Evolutionary conservation across 352 stramenopile species (phyloP).

Genomic region (Globisporangium carolinianum): DNA sequence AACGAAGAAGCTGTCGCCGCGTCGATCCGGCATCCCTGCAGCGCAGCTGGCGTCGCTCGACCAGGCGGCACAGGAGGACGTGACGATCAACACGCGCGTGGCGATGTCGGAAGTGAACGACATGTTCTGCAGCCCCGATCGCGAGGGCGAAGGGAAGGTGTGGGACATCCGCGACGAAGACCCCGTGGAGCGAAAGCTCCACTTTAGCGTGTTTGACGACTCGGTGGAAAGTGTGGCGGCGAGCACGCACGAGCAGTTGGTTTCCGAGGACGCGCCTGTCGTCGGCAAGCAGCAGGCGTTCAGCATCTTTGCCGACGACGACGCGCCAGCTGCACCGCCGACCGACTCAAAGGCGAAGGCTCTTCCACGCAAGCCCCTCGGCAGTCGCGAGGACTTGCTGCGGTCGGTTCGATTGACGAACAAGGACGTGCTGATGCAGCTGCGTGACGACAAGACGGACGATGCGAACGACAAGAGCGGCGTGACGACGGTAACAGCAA

Average conservation of each 20-base stretch:
- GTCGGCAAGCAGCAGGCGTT: constrained; percentile 32
- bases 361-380: constrained; percentile 55
- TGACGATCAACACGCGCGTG: constrained; percentile 85
- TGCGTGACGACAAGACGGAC: constrained; percentile 14
- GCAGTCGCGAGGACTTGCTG: constrained; percentile 61
- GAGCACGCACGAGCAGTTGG: constrained; percentile 41
- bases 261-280: constrained; percentile 36
- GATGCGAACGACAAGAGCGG: constrained; percentile 4
- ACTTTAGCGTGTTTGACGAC: constrained; percentile 81
- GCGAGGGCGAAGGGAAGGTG: constrained; percentile 27
- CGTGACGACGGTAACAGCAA: background rate
- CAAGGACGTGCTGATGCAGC: constrained; percentile 69
- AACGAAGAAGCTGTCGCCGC: constrained; percentile 12
- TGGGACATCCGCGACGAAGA: constrained; percentile 51
- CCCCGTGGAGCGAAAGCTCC: constrained; percentile 73
- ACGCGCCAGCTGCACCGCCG: constrained; percentile 11
- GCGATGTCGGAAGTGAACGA: constrained; percentile 79
- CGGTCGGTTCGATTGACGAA: constrained; percentile 54
- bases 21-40: constrained; percentile 4
- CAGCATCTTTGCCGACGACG: constrained; percentile 44
- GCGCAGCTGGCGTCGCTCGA: constrained; percentile 16
- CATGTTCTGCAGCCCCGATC: constrained; percentile 82
- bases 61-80: constrained; percentile 63
- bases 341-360: constrained; percentile 23
- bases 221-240: constrained; percentile 59